Conservation (phyloP, 495 filamentous ascomycete genomes). For the Penicillium mononematosum region DNA sequence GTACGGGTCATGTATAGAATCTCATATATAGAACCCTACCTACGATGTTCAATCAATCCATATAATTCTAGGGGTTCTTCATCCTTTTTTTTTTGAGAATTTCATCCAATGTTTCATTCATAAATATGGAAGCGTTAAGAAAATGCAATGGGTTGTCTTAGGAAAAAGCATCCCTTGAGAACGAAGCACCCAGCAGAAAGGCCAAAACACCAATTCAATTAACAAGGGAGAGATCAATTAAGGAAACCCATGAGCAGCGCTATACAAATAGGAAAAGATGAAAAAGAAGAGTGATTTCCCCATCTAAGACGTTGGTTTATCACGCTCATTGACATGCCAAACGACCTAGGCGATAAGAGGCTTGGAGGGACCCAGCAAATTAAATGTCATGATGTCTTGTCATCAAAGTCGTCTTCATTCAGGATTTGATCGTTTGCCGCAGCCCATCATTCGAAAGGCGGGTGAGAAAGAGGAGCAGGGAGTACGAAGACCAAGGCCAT, state of each 20-base stretch:
- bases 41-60: background rate
- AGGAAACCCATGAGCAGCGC: constrained; percentile 22
- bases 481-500: constrained; percentile 22
- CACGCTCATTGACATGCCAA: constrained; percentile 31
- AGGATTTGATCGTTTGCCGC: constrained; percentile 24
- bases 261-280: constrained; percentile 30
- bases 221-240: constrained; percentile 16
- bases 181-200: constrained; percentile 13
- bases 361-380: constrained; percentile 23
- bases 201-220: constrained; percentile 27
- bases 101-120: constrained; percentile 9
- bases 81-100: background rate
- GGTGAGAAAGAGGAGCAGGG: constrained; percentile 15
- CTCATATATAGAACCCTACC: background rate
- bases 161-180: background rate
- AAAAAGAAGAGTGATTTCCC: constrained; percentile 16
- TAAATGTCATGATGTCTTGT: constrained; percentile 35
- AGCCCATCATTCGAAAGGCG: constrained; percentile 17
- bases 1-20: background rate
- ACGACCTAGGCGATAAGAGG: constrained; percentile 27
- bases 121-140: background rate
- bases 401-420: constrained; percentile 36
- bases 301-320: constrained; percentile 33
- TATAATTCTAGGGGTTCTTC: background rate
- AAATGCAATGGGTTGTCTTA: constrained; percentile 12